Evolutionary conservation across 2,329 filamentous ascomycete species (phyloP).

Genomic region (Colletotrichum viniferum): DNA sequence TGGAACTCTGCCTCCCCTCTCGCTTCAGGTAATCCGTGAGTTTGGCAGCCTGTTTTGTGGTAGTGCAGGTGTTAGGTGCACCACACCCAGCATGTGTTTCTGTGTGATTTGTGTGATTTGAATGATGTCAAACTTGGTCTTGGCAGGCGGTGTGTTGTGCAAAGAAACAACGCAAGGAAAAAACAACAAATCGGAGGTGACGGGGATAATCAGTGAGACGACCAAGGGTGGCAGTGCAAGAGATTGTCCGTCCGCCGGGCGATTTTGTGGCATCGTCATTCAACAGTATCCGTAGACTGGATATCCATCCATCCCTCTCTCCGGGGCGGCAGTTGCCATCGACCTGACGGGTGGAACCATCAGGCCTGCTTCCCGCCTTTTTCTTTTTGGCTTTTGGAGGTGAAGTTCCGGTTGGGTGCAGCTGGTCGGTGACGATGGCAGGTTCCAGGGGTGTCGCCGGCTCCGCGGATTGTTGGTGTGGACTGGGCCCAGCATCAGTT

Average conservation of each 20-base stretch:
- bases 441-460: neutral
- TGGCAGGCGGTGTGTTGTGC: slow-evolving; percentile 1
- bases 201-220: neutral
- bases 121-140: slow-evolving; percentile 12
- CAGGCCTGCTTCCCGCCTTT: neutral
- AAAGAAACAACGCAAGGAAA: neutral
- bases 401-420: neutral
- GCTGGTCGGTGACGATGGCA: neutral
- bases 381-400: neutral
- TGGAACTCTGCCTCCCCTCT: neutral
- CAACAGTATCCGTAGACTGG: neutral
- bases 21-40: neutral
- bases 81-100: neutral
- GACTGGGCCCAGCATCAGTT: neutral
- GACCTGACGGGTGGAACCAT: neutral
- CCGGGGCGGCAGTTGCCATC: neutral
- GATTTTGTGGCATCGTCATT: neutral
- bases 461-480: neutral
- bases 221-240: slow-evolving; percentile 13
- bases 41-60: neutral
- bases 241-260: neutral
- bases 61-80: neutral
- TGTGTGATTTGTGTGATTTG: slow-evolving; percentile 7
- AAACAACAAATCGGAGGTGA: slow-evolving; percentile 3
- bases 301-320: neutral